Evolutionary conservation across 768 basidiomycete genomes (phyloP).

Genomic region (Boletellus emodensis): DNA sequence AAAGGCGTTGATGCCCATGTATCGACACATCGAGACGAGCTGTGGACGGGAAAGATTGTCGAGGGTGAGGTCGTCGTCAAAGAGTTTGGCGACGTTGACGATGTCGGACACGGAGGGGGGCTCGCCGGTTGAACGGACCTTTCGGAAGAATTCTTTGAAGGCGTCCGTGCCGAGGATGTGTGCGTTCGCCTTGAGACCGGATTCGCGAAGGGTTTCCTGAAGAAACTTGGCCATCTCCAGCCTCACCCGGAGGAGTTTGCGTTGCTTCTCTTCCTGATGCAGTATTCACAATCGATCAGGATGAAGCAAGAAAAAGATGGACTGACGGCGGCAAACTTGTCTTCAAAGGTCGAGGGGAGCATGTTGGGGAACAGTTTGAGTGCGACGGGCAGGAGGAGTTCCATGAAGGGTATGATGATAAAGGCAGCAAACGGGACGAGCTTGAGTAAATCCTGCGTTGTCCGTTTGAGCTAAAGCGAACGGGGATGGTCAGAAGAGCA

Average conservation of each 20-base stretch:
- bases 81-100: constrained; percentile 92
- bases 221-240: constrained; percentile 99
- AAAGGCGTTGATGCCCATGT: constrained; percentile 98
- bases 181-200: constrained; percentile 84
- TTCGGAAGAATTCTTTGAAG: constrained; percentile 99
- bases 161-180: constrained; percentile 93
- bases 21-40: constrained; percentile 93
- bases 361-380: constrained; percentile 98
- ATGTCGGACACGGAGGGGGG: constrained; percentile 84
- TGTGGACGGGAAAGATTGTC: constrained; percentile 99
- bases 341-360: constrained; percentile 97
- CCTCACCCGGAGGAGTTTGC: constrained; percentile 90
- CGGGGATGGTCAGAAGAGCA: constrained; percentile 2
- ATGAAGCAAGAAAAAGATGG: background rate
- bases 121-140: constrained; percentile 95
- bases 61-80: constrained; percentile 95
- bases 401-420: constrained; percentile 97
- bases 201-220: constrained; percentile 94
- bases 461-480: constrained; percentile 70
- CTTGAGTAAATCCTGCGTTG: constrained; percentile 88
- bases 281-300: background rate
- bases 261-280: constrained; percentile 88
- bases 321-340: constrained; percentile 88
- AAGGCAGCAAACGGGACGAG: constrained; percentile 96
- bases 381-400: constrained; percentile 90